phyloP scores from a whole-genome alignment of 352 stramenopile genomes.

The Phytophthora fragariae region DNA sequence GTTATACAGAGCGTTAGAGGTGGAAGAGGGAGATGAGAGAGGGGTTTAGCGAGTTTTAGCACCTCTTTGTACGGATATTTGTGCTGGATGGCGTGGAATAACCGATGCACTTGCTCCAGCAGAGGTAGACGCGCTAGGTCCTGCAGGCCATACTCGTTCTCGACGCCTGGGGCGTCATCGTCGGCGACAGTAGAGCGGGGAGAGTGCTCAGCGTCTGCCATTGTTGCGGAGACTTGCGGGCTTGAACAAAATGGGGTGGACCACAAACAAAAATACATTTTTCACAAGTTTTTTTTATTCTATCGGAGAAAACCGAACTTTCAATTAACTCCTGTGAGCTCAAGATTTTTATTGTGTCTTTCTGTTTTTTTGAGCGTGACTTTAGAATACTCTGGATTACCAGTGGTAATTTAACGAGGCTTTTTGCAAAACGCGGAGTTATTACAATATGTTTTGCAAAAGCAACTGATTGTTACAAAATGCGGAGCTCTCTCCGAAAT shows the following conservation, averaged over 20 bases:
- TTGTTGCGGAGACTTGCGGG: conserved; percentile 10
- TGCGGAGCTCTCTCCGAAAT: too few species aligned
- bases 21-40: neutral
- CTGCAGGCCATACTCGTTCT: conserved; percentile 77
- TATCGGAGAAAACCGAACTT: too few species aligned
- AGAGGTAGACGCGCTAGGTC: conserved; percentile 74
- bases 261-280: neutral
- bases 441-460: too few species aligned
- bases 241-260: neutral
- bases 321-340: too few species aligned
- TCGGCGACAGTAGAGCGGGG: neutral
- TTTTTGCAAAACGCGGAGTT: too few species aligned
- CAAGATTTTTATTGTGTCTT: too few species aligned
- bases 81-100: conserved; percentile 86
- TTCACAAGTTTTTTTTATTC: too few species aligned
- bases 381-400: too few species aligned
- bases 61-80: conserved; percentile 88
- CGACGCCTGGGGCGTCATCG: conserved; percentile 15
- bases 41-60: neutral
- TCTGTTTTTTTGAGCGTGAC: too few species aligned
- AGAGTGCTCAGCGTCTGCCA: conserved; percentile 22
- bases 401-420: too few species aligned
- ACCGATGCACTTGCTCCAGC: conserved; percentile 84
- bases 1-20: conserved; percentile 4
- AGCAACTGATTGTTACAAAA: too few species aligned